Base-by-base conservation (phyloP, 2,329 filamentous ascomycete species). In the Penicillium crustosum region DNA sequence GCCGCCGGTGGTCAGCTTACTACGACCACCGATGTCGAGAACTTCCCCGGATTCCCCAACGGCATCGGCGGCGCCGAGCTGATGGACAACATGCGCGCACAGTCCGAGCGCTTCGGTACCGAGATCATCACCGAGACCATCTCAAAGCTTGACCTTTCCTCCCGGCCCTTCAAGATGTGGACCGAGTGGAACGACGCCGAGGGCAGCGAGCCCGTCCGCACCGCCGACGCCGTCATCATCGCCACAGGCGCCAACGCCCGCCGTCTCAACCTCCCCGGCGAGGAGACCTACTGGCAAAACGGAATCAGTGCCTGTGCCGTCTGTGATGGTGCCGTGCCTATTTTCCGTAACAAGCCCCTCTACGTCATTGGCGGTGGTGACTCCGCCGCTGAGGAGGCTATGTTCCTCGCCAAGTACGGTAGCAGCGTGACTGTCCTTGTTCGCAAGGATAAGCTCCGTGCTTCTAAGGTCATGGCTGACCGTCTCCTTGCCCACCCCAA, bases 21-120 rank as follows among this genome's bases (percentile, higher is more conserved):
- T 55, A 99, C 95, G 27, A 99, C 94, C 55, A 97, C 96, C 70
- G 95, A 99, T 67, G 87, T 99, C 59, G 94, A 99, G 82, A 99
- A 99, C 84, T 99, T 89, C 79, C 94, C 94, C 27, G 94, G 94
- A 48, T 99, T 97, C 81, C 89, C 90, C 70, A 85, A 90, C 69
- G 90, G 89, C 63, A 92, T 99, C 75, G 89, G 91, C 78, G 94
- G 94, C 66, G 79, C 84, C 56, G 89, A 91, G 71, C 82, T 99
- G 66, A 99, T 99, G 94, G 93, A 97, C 67, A 86, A 88, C 76
- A 97, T 99, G 93, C 89, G 89, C 77, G 86, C 84, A 61, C 94
- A 99, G 79, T 96, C 92, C 58, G 86, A 89, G 77, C 88, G 88
- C 60, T 97, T 96, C 78, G 95, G 94, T 72, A 97, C 95, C 62